Percentiles rank a stretch among this genome's conserved stretches.
Conservation (phyloP, 768 basidiomycete genomes). For the Leccinum variicolor region DNA sequence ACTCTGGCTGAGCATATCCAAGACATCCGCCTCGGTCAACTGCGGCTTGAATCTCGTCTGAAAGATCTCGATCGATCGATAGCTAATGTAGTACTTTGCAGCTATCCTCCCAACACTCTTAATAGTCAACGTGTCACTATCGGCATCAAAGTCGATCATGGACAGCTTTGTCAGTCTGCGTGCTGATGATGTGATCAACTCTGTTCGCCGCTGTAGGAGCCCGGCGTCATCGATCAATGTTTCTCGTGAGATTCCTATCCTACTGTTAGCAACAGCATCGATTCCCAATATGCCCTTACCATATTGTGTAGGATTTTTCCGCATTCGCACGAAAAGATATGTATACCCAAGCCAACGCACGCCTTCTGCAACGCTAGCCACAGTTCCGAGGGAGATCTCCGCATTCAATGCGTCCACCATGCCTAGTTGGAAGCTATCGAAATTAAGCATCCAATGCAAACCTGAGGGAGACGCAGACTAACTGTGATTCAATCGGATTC, state of each 20-base stretch:
- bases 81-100: slow-evolving; percentile 91
- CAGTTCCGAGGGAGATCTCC: slow-evolving; percentile 92
- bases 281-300: slow-evolving; percentile 41
- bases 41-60: slow-evolving; percentile 68
- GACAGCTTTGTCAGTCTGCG: slow-evolving; percentile 58
- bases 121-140: slow-evolving; percentile 56
- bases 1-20: slow-evolving; percentile 82
- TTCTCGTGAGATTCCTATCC: slow-evolving; percentile 70
- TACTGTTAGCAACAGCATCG: neutral
- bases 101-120: slow-evolving; percentile 97
- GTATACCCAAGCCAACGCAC: slow-evolving; percentile 97
- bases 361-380: slow-evolving; percentile 80
- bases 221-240: slow-evolving; percentile 66
- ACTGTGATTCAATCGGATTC: slow-evolving; percentile 97
- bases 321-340: slow-evolving; percentile 94
- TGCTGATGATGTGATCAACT: slow-evolving; percentile 67
- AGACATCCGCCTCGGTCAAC: slow-evolving; percentile 93
- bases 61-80: slow-evolving; percentile 85
- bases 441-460: neutral
- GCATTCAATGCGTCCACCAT: slow-evolving; percentile 92
- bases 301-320: slow-evolving; percentile 83
- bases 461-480: slow-evolving; percentile 20
- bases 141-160: slow-evolving; percentile 79
- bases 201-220: slow-evolving; percentile 64
- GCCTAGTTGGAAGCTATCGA: slow-evolving; percentile 68